Evolutionary conservation across 495 filamentous ascomycete species (phyloP), one percentile per base, ranked within the genome.

Genomic region (Xylaria curta): DNA sequence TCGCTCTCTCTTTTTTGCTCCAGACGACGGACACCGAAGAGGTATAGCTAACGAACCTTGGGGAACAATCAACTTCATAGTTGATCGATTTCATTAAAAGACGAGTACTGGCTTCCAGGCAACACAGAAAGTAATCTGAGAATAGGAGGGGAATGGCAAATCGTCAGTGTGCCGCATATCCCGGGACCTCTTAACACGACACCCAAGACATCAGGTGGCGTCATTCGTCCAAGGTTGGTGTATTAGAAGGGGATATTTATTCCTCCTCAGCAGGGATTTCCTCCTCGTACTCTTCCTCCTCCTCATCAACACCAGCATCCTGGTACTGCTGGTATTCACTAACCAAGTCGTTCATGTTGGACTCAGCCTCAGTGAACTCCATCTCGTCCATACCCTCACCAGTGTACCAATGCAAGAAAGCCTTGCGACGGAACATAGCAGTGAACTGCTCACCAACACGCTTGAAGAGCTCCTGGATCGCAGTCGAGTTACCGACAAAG

Each of bases 351-450:
- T 98, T 99, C 96, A 99, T 99, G 89, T 99, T 99, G 88, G 92
- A 95, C 92, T 99, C 96, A 78, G 96, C 96, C 90, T 98, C 97
- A 82, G 96, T 98, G 87, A 99, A 99, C 88, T 99, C 96, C 96
- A 98, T 98, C 92, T 99, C 96, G 87, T 99, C 96, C 96, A 99
- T 99, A 88, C 96, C 96, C 91, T 99, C 96, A 81, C 95, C 94
- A 90, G 96, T 99, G 86, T 99, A 99, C 96, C 96, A 99, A 91
- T 98, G 96, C 92, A 99, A 93, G 95, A 99, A 99, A 91, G 96
- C 96, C 92, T 98, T 99, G 83, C 96, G 94, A 85, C 96, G 89
- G 92, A 98, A 99, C 96, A 99, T 99, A 80, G 97, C 97, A 85
- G 91, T 94, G 90, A 99, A 99, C 87, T 99, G 96, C 81, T 99